Evolutionary conservation across 139 green algal species (phyloP).

Genomic region (Chlamydomonas sphaeroides): DNA sequence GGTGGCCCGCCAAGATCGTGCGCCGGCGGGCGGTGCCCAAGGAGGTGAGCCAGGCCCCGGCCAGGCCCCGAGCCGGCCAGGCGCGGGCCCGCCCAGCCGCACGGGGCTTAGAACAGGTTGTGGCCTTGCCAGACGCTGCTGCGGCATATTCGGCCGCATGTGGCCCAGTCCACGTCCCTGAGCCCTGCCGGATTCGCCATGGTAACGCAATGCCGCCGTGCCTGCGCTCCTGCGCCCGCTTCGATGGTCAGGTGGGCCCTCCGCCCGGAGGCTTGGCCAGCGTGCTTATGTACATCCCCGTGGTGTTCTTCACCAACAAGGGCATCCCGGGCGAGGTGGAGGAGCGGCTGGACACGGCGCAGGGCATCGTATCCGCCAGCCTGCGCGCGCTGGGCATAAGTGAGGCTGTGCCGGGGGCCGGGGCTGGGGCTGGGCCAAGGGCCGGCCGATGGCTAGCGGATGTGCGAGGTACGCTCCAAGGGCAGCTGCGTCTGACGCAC

Average conservation of each 20-base stretch:
- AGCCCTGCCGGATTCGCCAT: too few relatives aligned
- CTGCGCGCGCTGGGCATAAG: conserved; percentile 54
- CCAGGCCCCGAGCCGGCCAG: too few relatives aligned
- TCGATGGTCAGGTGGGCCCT: conserved; percentile 64
- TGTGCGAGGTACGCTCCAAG: too few relatives aligned
- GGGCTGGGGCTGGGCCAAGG: neutral
- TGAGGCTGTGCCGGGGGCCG: neutral
- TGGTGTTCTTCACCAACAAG: conserved; percentile 89
- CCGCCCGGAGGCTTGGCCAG: conserved; percentile 67
- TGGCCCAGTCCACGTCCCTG: too few relatives aligned
- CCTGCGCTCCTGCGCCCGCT: too few relatives aligned
- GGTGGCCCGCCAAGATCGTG: conserved; percentile 89
- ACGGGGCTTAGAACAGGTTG: too few relatives aligned
- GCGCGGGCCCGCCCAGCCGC: too few relatives aligned
- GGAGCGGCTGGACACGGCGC: conserved; percentile 60
- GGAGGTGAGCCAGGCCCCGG: conserved; percentile 70
- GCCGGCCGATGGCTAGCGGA: too few relatives aligned
- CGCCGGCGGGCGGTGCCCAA: conserved; percentile 82
- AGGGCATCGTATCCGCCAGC: conserved; percentile 62
- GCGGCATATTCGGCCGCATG: too few relatives aligned
- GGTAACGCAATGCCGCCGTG: too few relatives aligned
- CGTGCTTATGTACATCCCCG: conserved; percentile 78
- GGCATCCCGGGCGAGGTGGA: conserved; percentile 86
- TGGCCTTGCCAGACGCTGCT: too few relatives aligned
- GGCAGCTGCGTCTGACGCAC: too few relatives aligned